Evolutionary conservation across 306 rosid species (phyloP), one percentile per base, ranked within the genome.

Genomic region (Vicia villosa): DNA sequence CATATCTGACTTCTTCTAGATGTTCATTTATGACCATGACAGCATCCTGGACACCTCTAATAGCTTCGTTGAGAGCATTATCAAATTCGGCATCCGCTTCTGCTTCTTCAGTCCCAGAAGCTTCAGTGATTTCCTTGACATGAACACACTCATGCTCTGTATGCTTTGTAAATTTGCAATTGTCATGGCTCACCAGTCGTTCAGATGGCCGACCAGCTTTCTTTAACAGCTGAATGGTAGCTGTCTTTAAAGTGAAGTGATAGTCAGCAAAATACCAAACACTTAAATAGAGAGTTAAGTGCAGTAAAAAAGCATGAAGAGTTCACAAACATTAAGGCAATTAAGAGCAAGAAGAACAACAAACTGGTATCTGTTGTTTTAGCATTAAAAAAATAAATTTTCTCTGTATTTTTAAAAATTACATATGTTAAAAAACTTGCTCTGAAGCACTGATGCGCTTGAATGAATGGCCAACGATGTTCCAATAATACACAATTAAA

Each of bases 1-100:
- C 97, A 56, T 93, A 93, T 88, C 97, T 88, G 73, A 93, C 90
- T 79, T 93, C 97, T 80, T 90, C 97, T 60, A 93, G 57, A 75
- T 88, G 94, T 38, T 93, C 98, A 57, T 88, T 93, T 20, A 90
- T 93, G 70, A 88, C 77, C 4, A 86, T 90, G 42, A 93, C 90
- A 20, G 88, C 83, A 78, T 90, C 94, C 76, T 93, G 98, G 70
- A 93, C 91, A 36, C 96, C 96, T 81, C 82, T 85, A 51, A 93
- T 86, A 52, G 97, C 97, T 79, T 93, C 94, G 66, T 90, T 93
- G 54, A 93, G 84, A 67, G 89, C 97, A 74, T 82, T 90, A 72
- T 93, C 98, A 62, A 83, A 88, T 73, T 85, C 90, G 1, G 98
- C 96, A 72, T 90, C 83, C 3, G 85, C 97, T 77, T 93, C 98